Evolutionary conservation across 257 asterid species (phyloP).

Genomic region (Penstemon barbatus): DNA sequence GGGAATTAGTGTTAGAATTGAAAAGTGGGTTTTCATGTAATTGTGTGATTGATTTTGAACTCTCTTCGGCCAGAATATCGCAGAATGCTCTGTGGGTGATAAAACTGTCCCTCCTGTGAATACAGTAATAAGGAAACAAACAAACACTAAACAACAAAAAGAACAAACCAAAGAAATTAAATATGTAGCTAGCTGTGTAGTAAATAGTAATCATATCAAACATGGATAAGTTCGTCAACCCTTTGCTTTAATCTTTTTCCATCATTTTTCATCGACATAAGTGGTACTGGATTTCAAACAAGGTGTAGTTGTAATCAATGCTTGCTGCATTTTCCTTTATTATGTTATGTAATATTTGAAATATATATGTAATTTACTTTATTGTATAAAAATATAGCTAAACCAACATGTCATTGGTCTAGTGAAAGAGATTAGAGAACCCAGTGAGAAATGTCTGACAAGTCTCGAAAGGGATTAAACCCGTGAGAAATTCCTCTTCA

Average conservation of each 20-base stretch:
- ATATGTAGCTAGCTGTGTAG: constrained; percentile 3
- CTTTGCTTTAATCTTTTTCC: constrained; percentile 35
- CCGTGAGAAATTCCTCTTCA: no score
- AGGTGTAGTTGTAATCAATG: constrained; percentile 28
- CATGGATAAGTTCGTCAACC: constrained; percentile 43
- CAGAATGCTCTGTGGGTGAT: constrained; percentile 87
- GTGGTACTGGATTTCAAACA: constrained; percentile 27
- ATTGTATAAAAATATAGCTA: no score
- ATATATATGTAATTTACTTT: no score
- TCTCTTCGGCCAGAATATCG: constrained; percentile 72
- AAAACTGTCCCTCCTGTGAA: constrained; percentile 71
- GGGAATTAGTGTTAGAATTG: constrained; percentile 29
- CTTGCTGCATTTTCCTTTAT: background rate
- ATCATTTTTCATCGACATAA: constrained; percentile 37
- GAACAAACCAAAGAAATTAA: constrained; percentile 28
- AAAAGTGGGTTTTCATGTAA: constrained; percentile 34
- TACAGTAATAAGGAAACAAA: constrained; percentile 32
- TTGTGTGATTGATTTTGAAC: constrained; percentile 47
- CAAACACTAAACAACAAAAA: constrained; percentile 54
- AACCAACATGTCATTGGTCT: no score
- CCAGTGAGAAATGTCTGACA: no score
- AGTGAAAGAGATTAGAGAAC: no score
- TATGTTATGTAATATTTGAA: no score
- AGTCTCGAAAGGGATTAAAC: no score
- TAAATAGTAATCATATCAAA: constrained; percentile 30